Evolutionary conservation across 768 basidiomycete genomes (phyloP).

Genomic region (Tylopilus felleus): DNA sequence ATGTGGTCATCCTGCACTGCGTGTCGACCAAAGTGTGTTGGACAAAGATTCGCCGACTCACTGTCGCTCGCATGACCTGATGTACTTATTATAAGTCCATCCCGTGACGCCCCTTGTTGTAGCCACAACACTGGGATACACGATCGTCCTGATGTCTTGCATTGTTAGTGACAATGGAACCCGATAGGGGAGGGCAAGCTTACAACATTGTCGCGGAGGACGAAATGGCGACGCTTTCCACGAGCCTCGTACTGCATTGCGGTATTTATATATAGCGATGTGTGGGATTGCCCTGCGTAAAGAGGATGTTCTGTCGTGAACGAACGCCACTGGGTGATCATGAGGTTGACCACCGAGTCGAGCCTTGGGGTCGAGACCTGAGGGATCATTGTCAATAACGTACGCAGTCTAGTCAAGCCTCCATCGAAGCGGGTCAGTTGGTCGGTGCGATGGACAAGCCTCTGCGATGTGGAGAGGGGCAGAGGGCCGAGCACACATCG

Average conservation of each 20-base stretch:
- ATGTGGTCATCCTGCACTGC: not conserved
- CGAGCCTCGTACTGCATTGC: too few species aligned
- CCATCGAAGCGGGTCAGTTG: too few species aligned
- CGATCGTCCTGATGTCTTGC: slow-evolving; percentile 1
- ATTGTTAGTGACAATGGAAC: not conserved
- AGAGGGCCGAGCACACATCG: too few species aligned
- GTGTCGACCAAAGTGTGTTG: not conserved
- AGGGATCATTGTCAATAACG: too few species aligned
- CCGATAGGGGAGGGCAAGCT: not conserved
- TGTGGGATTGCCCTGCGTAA: not conserved
- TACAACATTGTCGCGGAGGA: not conserved
- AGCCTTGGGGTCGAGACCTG: not conserved
- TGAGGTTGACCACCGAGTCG: not conserved
- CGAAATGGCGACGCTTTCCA: not conserved
- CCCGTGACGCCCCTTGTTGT: too few species aligned
- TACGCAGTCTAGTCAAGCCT: too few species aligned
- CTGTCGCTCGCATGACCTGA: slow-evolving; percentile 1
- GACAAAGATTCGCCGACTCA: not conserved
- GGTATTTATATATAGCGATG: not conserved
- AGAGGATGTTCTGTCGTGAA: not conserved
- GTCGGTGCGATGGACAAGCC: too few species aligned
- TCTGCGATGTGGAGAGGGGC: too few species aligned
- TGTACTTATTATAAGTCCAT: too few species aligned
- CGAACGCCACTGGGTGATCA: not conserved
- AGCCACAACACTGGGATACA: not conserved